phyloP scores from a whole-genome alignment of 495 filamentous ascomycete species.

The Tricharina praecox region DNA sequence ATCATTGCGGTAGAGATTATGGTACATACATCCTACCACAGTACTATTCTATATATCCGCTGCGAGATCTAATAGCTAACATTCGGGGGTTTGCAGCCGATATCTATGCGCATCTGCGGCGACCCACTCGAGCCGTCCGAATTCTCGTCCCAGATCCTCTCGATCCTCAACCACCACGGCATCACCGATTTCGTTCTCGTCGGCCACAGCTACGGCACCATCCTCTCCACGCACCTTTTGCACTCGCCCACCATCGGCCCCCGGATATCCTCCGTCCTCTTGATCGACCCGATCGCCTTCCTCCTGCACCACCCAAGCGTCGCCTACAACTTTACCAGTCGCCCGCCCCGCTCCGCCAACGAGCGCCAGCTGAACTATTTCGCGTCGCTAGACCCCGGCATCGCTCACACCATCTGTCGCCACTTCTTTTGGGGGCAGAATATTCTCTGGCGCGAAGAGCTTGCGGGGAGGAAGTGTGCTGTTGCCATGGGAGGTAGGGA shows the following conservation, averaged over 20 bases:
- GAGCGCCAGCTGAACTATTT: constrained; percentile 54
- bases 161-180: constrained; percentile 37
- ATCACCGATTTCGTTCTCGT: constrained; percentile 39
- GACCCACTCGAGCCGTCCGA: constrained; percentile 32
- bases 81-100: constrained; percentile 25
- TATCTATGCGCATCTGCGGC: constrained; percentile 42
- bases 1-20: constrained; percentile 50
- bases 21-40: no score
- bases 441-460: constrained; percentile 49
- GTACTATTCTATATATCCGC: no score
- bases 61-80: no score
- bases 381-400: constrained; percentile 45
- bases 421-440: constrained; percentile 55
- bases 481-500: constrained; percentile 43
- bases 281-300: constrained; percentile 51
- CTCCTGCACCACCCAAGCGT: constrained; percentile 49
- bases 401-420: constrained; percentile 40
- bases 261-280: constrained; percentile 34
- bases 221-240: constrained; percentile 45
- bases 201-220: constrained; percentile 47
- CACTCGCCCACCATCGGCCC: constrained; percentile 29
- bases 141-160: constrained; percentile 35
- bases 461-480: constrained; percentile 30
- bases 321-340: constrained; percentile 51
- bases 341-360: constrained; percentile 38